Evolutionary conservation across 1,284 basidiomycete genomes (phyloP), one percentile per base, ranked within the genome.

Genomic region (Melampsora americana): DNA sequence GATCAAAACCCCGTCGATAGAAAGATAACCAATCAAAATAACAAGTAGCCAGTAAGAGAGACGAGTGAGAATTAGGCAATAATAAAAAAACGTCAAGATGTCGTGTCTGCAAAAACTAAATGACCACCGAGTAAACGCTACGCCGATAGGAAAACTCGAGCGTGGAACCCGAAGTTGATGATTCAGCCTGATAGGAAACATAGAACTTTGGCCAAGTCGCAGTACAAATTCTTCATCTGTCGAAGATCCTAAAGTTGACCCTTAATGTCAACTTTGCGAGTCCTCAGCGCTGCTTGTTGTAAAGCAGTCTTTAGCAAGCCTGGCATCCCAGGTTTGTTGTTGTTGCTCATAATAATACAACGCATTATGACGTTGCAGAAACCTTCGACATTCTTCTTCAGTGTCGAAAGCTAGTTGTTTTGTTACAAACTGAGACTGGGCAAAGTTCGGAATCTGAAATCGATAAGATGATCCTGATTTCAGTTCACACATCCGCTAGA

Each of bases 361-460:
- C 5, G 89, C 90, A 60, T 87, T 85, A 83, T 94, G 90, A 69
- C 87, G 84, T 77, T 84, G 82, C 32, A 99, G 85, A 83, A 96
- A 98, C 68, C 86, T 84, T 80, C 88, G 86, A 11, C 90, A 86
- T 66, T 89, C 88, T 66, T 87, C 83, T 56, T 88, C 81, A 16
- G 86, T 85, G 26, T 93, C 90, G 84, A 96, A 97, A 30, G 89
- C 92, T 76, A 99, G 89, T 82, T 94, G 91, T 78, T 87, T 85
- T 78, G 88, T 87, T 77, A 99, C 85, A 84, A 92, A 93, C 2
- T 86, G 79, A n/a, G n/a, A 66, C 99, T 85, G n/a, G 90, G 86
- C 28, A 97, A 84, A 68, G 88, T 88, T 82, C 86, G 86, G 82
- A 95, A 95, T 79, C 94, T 96, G 83, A 46, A 61, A 30, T 65